These are phyloP conservation scores for Blastobotrys elegans DNA, from an alignment of 1,139 yeast genomes.

Conservation along the genomic window DNA sequence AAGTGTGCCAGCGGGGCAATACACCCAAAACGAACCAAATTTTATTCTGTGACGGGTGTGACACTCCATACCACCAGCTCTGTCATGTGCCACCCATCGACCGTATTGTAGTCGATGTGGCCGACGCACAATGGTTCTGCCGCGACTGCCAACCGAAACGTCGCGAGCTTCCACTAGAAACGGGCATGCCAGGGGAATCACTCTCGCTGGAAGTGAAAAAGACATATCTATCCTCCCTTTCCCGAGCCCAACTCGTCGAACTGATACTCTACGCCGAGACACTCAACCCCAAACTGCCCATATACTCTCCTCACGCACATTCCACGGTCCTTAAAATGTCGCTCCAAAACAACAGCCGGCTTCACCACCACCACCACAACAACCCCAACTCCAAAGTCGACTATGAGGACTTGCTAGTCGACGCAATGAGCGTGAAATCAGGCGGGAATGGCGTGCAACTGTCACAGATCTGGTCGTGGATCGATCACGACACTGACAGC, in stretches of 20 bases:
- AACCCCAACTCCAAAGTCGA: conserved; percentile 26
- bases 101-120: conserved; percentile 39
- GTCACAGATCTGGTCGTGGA: conserved; percentile 35
- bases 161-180: conserved; percentile 36
- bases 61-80: conserved; percentile 40
- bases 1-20: conserved; percentile 39
- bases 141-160: conserved; percentile 37
- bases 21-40: conserved; percentile 38
- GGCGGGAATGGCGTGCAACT: conserved; percentile 34
- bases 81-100: conserved; percentile 43
- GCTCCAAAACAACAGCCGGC: conserved; percentile 34
- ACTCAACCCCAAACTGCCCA: conserved; percentile 34
- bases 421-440: conserved; percentile 33
- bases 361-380: conserved; percentile 22
- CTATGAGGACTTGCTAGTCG: conserved; percentile 35
- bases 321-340: conserved; percentile 34
- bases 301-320: conserved; percentile 36
- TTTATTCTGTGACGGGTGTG: conserved; percentile 42
- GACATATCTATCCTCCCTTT: conserved; percentile 37
- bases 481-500: conserved; percentile 30
- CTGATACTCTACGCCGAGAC: conserved; percentile 37
- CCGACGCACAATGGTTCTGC: conserved; percentile 44
- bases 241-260: conserved; percentile 40
- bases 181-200: conserved; percentile 37
- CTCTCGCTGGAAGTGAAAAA: conserved; percentile 37